Base-by-base conservation (phyloP, 345 rosid genomes). In the Hibiscus trionum region DNA sequence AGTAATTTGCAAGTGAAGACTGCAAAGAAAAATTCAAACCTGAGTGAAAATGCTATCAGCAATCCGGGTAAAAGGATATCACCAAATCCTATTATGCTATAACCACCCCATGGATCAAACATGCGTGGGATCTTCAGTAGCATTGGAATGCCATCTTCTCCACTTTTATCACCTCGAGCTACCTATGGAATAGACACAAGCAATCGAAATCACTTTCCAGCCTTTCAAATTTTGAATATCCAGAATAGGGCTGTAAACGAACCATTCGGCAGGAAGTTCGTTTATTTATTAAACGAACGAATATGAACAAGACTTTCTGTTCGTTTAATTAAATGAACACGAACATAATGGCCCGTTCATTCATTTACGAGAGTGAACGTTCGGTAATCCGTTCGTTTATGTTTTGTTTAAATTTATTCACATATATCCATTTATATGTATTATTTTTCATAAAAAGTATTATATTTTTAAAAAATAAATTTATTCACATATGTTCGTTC, bases 91-190 rank as follows among this genome's bases (percentile, higher is more conserved):
- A 96, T 93, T 77, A 96, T 88, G 81, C 98, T 93, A 85, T 85
- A 96, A 71, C 99, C 99, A 39, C 98, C 98, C 99, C 99, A 96
- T 0, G 98, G 99, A 84, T 96, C 99, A 64, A 88, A 93, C 91
- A 96, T 78, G 63, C 97, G 92, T 1, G 99, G 98, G 68, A 91
- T 93, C 80, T 96, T 96, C 76, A 96, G 77, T 77, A 93, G 84
- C 99, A 96, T 93, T 1, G 99, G 99, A 58, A 96, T 96, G 47
- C 99, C 97, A 80, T 96, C 98, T 84, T 93, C 93, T 72, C 98
- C 98, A 57, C 94, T 93, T 77, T 71, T 85, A 82, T 96, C 97
- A 52, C 98, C 99, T 49, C 94, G 93, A 62, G 99, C 99, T 70
- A 93, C 99, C 99, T 93, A 82, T 61, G 61, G 21, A 59, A 67